A percentile compares a stretch with the other conserved stretches of the same genome.
phyloP scores from a whole-genome alignment of 345 rosid species.

The Atalantia buxifolia region DNA sequence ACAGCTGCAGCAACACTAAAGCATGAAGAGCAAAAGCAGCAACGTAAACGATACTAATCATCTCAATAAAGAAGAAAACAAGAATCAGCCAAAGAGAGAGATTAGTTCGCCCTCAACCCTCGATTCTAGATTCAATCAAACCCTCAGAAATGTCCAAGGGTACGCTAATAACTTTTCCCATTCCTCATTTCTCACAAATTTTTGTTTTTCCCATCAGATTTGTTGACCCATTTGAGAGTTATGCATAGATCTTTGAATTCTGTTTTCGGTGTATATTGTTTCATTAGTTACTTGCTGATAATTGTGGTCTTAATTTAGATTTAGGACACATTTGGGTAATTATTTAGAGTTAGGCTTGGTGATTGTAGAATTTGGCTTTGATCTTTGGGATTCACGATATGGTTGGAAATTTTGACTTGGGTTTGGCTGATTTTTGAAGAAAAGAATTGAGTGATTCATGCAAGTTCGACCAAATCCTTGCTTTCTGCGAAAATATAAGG shows the following conservation, averaged over 20 bases:
- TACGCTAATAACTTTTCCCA: constrained; percentile 10
- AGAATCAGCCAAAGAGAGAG: constrained; percentile 29
- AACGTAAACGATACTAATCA: constrained; percentile 11
- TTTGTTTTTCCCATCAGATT: constrained; percentile 17
- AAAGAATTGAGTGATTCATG: not conserved
- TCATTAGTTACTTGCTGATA: not conserved
- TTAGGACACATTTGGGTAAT: constrained; percentile 8
- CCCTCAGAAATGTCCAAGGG: constrained; percentile 93
- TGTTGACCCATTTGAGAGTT: constrained; percentile 9
- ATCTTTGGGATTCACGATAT: not conserved
- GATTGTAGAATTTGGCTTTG: not conserved
- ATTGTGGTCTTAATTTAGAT: not conserved
- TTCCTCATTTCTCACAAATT: not conserved
- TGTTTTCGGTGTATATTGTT: not conserved
- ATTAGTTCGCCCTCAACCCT: constrained; percentile 34
- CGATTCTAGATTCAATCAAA: constrained; percentile 88
- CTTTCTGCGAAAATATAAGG: not conserved
- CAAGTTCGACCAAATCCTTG: not conserved
- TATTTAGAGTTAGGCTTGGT: constrained; percentile 1
- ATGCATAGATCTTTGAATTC: constrained; percentile 13
- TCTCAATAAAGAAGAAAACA: not conserved
- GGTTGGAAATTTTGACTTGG: constrained; percentile 2
- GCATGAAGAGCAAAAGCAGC: constrained; percentile 29
- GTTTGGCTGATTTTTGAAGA: constrained; percentile 10
- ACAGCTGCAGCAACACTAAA: constrained; percentile 14